Base-by-base conservation (phyloP, 78 protist species). In the Diacronema lutheri region DNA sequence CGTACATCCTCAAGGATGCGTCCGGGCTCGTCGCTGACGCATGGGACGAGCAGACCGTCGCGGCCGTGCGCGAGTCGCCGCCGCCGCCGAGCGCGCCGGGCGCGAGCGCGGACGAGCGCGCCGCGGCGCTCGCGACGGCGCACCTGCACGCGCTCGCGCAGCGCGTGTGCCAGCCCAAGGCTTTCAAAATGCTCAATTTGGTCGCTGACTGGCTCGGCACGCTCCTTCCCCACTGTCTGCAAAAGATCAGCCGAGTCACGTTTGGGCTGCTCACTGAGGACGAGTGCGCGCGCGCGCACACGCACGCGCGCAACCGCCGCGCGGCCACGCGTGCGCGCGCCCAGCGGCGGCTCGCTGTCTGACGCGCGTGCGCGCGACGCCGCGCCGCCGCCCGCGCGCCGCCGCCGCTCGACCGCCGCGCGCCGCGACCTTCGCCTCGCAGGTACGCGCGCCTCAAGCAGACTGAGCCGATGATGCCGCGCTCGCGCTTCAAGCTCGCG, bases 211-310 rank as follows among this genome's bases (percentile, higher is more conserved):
- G 90, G 93, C 64, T 76, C 25, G 26, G 55, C 64, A n/a, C 85
- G n/a, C 40, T 88, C n/a, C 91, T 91, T 19, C 91, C 91, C 68
- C 88, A 88, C 58, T 82, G 66, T 12, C 73, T 91, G 40, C 13
- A 46, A 16, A 91, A 91, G 86, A 65, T 90, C 76, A 13, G 23
- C 23, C 66, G 66, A 1, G 66, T 61, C 13, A 29, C 35, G 13
- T 61, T 61, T 11, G 66, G 66, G 12, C 66, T 61, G 29, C 66
- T 61, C 66, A 16, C 66, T n/a, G 21, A 7, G 66, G 35, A 21
- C 1, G 66, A 61, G 66, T n/a, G n/a, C n/a, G n/a, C n/a, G n/a
- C n/a, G n/a, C n/a, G n/a, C n/a, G n/a, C n/a, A n/a, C n/a, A n/a
- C n/a, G n/a, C n/a, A n/a, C n/a, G n/a, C n/a, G n/a, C n/a, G n/a